Percentiles rank a stretch among this genome's conserved stretches.
Evolutionary conservation across 192 early-diverging fungal species (phyloP).

Genomic region (Umbelopsis sp.): DNA sequence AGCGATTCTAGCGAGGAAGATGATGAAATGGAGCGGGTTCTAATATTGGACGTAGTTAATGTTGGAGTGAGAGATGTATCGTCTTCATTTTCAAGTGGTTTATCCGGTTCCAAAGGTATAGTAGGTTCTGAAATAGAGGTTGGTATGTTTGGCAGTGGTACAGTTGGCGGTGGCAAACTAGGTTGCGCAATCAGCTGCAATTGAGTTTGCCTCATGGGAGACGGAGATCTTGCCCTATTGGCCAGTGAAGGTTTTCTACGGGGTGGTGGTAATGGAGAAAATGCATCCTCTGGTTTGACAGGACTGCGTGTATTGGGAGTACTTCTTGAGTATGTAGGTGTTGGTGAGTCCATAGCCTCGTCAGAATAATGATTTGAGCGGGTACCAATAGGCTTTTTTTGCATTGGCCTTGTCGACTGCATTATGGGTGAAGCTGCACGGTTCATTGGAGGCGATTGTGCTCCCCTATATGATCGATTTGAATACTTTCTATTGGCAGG

Average conservation of each 20-base stretch:
- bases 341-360: not conserved
- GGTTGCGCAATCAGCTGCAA: slow-evolving; percentile 4
- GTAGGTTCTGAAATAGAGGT: not conserved
- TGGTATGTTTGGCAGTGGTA: not conserved
- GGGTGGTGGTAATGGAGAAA: slow-evolving; percentile 4
- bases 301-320: not conserved
- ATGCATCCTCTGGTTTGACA: slow-evolving; percentile 7
- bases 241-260: not conserved
- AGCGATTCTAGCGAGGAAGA: slow-evolving; percentile 13
- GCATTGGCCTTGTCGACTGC: not conserved
- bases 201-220: slow-evolving; percentile 3
- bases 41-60: not conserved
- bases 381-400: not conserved
- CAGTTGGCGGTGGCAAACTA: slow-evolving; percentile 1
- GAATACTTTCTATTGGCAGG: slow-evolving; percentile 18
- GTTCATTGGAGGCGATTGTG: not conserved
- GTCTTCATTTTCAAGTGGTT: not conserved
- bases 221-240: not conserved
- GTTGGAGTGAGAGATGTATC: too few relatives aligned
- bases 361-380: not conserved
- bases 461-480: not conserved
- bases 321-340: slow-evolving; percentile 3
- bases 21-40: slow-evolving; percentile 6
- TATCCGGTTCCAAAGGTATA: not conserved
- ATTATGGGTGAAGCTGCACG: not conserved